Evolutionary conservation across 2,329 filamentous ascomycete species (phyloP).

Genomic region (Claviceps arundinis): DNA sequence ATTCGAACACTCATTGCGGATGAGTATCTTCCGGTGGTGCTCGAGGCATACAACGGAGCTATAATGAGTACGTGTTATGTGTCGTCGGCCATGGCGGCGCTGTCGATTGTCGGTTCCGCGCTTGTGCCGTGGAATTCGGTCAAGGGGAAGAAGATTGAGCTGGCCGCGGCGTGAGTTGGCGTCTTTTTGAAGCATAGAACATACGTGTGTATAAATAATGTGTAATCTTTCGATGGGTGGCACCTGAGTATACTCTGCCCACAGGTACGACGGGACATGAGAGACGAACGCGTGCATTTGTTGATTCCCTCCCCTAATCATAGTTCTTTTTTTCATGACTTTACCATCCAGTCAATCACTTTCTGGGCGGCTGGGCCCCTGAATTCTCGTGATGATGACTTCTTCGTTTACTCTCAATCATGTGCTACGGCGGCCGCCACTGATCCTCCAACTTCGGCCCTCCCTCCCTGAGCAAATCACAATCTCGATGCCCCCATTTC

Average conservation of each 20-base stretch:
- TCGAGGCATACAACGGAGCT: conserved; percentile 5
- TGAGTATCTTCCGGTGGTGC: conserved; percentile 2
- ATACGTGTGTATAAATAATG: too few relatives aligned
- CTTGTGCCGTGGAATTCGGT: conserved; percentile 6
- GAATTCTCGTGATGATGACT: neutral
- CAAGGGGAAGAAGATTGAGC: conserved; percentile 7
- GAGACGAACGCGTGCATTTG: too few relatives aligned
- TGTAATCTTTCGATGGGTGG: too few relatives aligned
- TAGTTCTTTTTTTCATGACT: too few relatives aligned
- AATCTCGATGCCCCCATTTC: conserved; percentile 34
- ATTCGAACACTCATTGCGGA: conserved; percentile 2
- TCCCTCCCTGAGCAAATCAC: conserved; percentile 24
- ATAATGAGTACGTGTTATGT: conserved; percentile 6
- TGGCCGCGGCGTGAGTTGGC: neutral
- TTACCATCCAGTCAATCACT: too few relatives aligned
- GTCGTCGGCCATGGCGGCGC: conserved; percentile 1
- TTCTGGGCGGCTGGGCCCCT: too few relatives aligned
- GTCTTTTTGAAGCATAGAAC: too few relatives aligned
- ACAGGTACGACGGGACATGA: too few relatives aligned
- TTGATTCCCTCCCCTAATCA: too few relatives aligned
- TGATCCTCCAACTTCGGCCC: conserved; percentile 28
- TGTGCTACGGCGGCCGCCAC: conserved; percentile 18
- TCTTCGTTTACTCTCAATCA: neutral
- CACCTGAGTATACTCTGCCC: too few relatives aligned
- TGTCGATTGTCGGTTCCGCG: conserved; percentile 4